phyloP scores from a whole-genome alignment of 129 eudicot species.

The Flaveria trinervia region DNA sequence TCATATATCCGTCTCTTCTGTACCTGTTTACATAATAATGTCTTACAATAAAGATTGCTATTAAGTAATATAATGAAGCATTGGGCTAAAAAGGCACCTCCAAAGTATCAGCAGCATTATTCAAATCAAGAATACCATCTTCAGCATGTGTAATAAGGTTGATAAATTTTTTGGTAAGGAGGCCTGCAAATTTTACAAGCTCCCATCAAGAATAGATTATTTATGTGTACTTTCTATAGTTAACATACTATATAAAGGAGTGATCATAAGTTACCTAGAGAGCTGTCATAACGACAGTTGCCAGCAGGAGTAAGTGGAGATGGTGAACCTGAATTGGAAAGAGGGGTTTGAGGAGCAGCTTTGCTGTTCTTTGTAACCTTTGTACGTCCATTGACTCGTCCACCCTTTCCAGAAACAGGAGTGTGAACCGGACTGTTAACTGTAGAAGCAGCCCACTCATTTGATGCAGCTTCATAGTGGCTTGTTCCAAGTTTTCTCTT shows the following conservation, averaged over 20 bases:
- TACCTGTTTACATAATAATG: conserved; percentile 52
- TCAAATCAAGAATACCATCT: conserved; percentile 94
- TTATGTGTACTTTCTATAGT: conserved; percentile 51
- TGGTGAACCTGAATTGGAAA: conserved; percentile 85
- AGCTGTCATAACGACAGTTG: conserved; percentile 95
- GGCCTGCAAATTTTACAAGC: conserved; percentile 47
- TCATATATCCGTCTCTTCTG: conserved; percentile 98
- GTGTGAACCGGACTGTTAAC: conserved; percentile 71
- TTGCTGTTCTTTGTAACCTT: conserved; percentile 58
- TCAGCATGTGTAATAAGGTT: conserved; percentile 87
- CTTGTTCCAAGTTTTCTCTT: conserved; percentile 67
- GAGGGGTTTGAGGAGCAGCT: conserved; percentile 77
- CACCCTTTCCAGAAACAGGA: conserved; percentile 81
- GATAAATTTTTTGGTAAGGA: conserved; percentile 84
- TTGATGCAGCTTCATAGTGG: conserved; percentile 52
- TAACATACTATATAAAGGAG: conserved; percentile 29
- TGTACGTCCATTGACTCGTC: conserved; percentile 52
- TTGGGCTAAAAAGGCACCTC: conserved; percentile 47
- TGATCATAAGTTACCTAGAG: conserved; percentile 61
- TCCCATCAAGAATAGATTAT: conserved; percentile 25
- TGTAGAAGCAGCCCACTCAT: conserved; percentile 53
- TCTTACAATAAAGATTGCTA: neutral
- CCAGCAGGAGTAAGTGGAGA: conserved; percentile 91
- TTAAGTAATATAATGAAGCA: neutral
- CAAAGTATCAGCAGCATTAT: conserved; percentile 95